These are phyloP conservation scores for Euptelea pleiosperma DNA, from an alignment of 164 flowering plant genomes.

Conservation along the genomic window DNA sequence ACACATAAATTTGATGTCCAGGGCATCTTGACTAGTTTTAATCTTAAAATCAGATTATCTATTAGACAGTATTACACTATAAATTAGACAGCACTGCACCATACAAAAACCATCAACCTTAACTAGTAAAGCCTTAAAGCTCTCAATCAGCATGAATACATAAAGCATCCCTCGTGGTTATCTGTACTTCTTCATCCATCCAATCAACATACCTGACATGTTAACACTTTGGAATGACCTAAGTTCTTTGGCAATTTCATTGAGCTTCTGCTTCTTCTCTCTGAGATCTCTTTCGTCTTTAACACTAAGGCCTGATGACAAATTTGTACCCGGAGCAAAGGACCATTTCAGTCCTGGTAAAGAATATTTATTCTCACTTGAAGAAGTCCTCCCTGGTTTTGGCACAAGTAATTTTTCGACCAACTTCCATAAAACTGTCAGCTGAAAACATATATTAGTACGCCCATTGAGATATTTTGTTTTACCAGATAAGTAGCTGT, in stretches of 20 bases:
- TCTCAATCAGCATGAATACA: background rate
- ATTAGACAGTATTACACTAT: too few relatives aligned
- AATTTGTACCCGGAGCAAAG: slow-evolving; percentile 69
- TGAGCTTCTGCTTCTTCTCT: slow-evolving; percentile 45
- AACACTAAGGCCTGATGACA: slow-evolving; percentile 47
- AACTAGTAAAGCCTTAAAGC: background rate
- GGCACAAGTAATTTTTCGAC: slow-evolving; percentile 62
- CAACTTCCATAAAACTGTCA: slow-evolving; percentile 95
- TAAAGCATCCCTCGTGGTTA: background rate
- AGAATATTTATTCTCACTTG: slow-evolving; percentile 44
- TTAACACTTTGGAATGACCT: slow-evolving; percentile 68
- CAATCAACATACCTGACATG: slow-evolving; percentile 70
- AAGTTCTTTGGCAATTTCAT: slow-evolving; percentile 83
- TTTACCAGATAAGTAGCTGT: background rate
- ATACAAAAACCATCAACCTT: too few relatives aligned
- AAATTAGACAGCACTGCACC: too few relatives aligned
- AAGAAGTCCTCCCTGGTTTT: slow-evolving; percentile 35
- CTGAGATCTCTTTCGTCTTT: slow-evolving; percentile 65
- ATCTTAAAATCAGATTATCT: too few relatives aligned
- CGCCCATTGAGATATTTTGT: slow-evolving; percentile 9
- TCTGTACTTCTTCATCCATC: background rate
- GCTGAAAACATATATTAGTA: slow-evolving; percentile 66
- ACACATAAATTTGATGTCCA: slow-evolving; percentile 4
- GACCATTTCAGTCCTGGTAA: slow-evolving; percentile 69
- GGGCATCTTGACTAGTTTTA: too few relatives aligned